Percentiles rank a stretch among this genome's conserved stretches.
These are phyloP conservation scores for Anthoceros angustus DNA, from an alignment of 225 moss, liverwort and hornwort species.

Conservation along the genomic window DNA sequence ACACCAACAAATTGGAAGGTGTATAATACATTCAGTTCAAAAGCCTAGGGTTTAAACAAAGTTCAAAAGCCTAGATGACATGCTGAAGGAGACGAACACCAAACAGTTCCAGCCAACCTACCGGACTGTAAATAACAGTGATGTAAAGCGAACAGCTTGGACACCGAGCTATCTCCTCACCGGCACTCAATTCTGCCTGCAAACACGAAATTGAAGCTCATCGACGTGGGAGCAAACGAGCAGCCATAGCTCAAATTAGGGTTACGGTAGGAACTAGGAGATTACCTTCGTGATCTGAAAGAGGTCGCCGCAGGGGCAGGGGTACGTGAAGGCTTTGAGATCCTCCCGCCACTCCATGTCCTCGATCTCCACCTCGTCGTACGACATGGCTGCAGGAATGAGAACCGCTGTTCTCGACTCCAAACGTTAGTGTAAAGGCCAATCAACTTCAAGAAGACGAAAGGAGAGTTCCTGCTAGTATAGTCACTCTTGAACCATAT, in stretches of 20 bases:
- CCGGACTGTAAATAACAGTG: constrained; percentile 82
- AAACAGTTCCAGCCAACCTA: constrained; percentile 11
- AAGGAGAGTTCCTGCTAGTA: too few relatives aligned
- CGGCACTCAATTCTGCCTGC: constrained; percentile 58
- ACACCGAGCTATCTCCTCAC: constrained; percentile 88
- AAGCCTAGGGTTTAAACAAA: too few relatives aligned
- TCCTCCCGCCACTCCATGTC: constrained; percentile 93
- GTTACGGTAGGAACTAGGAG: neutral
- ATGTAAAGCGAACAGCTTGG: constrained; percentile 90
- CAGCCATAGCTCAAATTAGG: neutral
- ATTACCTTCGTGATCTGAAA: constrained; percentile 84
- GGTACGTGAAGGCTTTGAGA: constrained; percentile 66
- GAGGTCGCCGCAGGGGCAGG: constrained; percentile 91
- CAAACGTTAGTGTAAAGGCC: neutral
- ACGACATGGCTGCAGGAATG: constrained; percentile 50
- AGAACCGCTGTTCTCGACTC: neutral
- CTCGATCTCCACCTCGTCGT: constrained; percentile 96
- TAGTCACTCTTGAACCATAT: too few relatives aligned
- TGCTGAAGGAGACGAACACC: neutral
- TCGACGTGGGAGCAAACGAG: neutral
- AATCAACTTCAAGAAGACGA: neutral
- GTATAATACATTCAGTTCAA: neutral
- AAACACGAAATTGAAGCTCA: constrained; percentile 9
- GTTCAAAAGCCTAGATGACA: neutral
- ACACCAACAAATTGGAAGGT: neutral